Base-by-base conservation (phyloP, 306 rosid genomes). In the Inga oerstediana region DNA sequence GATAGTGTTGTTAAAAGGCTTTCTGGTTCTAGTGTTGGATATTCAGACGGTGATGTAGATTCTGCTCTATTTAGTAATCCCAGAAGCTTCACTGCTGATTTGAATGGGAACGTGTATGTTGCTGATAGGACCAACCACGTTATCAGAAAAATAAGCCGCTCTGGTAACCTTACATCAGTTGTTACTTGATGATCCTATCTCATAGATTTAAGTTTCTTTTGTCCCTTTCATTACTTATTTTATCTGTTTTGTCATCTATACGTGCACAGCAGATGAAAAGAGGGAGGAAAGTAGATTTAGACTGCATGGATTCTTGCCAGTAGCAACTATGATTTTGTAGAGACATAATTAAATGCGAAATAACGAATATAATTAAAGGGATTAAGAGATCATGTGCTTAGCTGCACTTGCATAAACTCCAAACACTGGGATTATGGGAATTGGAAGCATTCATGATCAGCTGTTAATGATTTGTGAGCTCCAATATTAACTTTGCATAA, bases 41-140 rank as follows among this genome's bases (percentile, higher is more conserved):
- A 89, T 87, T n/a, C 64, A 1, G 98, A 94, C 65, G 97, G 98
- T 12, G 89, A 84, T 13, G 76, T 84, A 75, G 89, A 61, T 58
- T 79, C 72, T 16, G 97, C 94, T 61, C 72, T 8, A 65, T 92
- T 90, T 81, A 44, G 16, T 13, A 80, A 79, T 41, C 97, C 97
- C 13, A 64, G 11, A 83, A 92, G 94, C 74, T 94, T 94, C 61
- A 92, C 94, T 1, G 73, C 92, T 77, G 92, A 87, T 84, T 64
- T 37, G 1, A 92, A 75, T 76, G 98, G 98, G 58, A 91, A 87
- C 52, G 82, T 94, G 51, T 94, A 89, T 59, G 94, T 94, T 35
- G 98, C 92, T 79, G 98, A 94, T 74, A 73, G 43, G 79, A 35
- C 17, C 34, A 88, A 83, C 66, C 27, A 22, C n/a, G 91, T 73